phyloP scores from a whole-genome alignment of 768 basidiomycete species.

The Pisolithus microcarpus region DNA sequence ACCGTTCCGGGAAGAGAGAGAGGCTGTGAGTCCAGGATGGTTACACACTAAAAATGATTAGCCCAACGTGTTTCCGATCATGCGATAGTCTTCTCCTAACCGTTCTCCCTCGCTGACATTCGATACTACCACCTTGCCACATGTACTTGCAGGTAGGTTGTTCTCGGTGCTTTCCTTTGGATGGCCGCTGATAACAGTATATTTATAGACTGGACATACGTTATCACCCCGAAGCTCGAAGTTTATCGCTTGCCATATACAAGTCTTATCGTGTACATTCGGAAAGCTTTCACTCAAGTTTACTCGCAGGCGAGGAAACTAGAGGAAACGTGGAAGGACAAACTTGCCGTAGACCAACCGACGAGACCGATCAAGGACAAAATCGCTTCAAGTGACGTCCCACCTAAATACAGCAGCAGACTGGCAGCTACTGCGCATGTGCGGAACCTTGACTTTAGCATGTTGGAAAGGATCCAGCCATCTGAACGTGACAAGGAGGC shows the following conservation, averaged over 20 bases:
- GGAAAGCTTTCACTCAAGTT: slow-evolving; percentile 14
- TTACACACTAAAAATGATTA: neutral
- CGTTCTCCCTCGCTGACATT: neutral
- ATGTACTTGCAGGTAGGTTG: slow-evolving; percentile 15
- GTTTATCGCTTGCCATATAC: slow-evolving; percentile 20
- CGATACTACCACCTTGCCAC: neutral
- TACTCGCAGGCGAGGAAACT: slow-evolving; percentile 3
- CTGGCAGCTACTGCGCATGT: neutral
- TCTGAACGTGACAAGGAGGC: too few species aligned
- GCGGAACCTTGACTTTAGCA: neutral
- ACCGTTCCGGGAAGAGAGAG: neutral
- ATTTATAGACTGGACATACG: slow-evolving; percentile 22
- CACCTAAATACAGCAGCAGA: neutral
- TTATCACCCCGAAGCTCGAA: slow-evolving; percentile 18
- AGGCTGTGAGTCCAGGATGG: neutral
- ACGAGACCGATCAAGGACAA: neutral
- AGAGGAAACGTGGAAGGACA: slow-evolving; percentile 11
- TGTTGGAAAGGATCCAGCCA: too few species aligned
- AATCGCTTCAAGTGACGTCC: neutral
- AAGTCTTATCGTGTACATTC: slow-evolving; percentile 16
- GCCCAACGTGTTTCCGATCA: neutral
- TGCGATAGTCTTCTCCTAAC: neutral
- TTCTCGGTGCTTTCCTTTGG: neutral
- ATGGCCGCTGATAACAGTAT: neutral
- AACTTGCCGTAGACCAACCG: neutral